These are phyloP conservation scores for Amanita exitialis DNA, from an alignment of 768 basidiomycete species.

Conservation along the genomic window DNA sequence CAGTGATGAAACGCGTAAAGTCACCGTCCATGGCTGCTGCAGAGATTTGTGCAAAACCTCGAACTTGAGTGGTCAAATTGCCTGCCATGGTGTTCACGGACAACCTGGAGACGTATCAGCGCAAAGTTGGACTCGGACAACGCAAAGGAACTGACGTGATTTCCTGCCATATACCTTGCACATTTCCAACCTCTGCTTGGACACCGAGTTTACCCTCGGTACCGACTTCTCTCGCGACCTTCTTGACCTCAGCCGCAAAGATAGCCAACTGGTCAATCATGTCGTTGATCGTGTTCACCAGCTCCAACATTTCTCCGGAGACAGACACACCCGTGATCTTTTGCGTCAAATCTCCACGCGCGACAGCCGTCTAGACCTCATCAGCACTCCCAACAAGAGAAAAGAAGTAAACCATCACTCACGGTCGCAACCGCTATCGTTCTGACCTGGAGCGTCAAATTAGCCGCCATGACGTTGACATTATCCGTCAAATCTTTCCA, in stretches of 20 bases:
- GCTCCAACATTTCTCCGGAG: constrained; percentile 89
- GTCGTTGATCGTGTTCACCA: constrained; percentile 97
- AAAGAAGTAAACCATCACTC: constrained; percentile 16
- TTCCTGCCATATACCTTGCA: constrained; percentile 98
- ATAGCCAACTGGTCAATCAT: constrained; percentile 54
- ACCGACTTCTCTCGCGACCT: constrained; percentile 95
- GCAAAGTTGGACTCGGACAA: background rate
- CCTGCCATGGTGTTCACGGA: constrained; percentile 98
- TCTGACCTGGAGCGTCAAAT: constrained; percentile 88
- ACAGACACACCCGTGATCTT: constrained; percentile 92
- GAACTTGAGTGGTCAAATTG: constrained; percentile 95
- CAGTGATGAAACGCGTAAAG: constrained; percentile 98
- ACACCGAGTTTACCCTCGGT: constrained; percentile 98
- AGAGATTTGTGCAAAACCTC: constrained; percentile 97
- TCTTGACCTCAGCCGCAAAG: constrained; percentile 64
- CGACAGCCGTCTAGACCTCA: constrained; percentile 62
- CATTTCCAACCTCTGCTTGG: constrained; percentile 92
- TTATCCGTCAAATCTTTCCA: constrained; percentile 97
- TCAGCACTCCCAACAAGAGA: background rate
- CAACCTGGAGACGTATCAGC: constrained; percentile 36
- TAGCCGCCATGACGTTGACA: constrained; percentile 93
- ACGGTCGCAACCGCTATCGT: constrained; percentile 91
- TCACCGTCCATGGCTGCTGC: constrained; percentile 99
- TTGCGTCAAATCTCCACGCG: constrained; percentile 85
- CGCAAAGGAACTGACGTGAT: constrained; percentile 65